Base-by-base conservation (phyloP, 2,329 filamentous ascomycete genomes). In the Leptosphaerulina australis region DNA sequence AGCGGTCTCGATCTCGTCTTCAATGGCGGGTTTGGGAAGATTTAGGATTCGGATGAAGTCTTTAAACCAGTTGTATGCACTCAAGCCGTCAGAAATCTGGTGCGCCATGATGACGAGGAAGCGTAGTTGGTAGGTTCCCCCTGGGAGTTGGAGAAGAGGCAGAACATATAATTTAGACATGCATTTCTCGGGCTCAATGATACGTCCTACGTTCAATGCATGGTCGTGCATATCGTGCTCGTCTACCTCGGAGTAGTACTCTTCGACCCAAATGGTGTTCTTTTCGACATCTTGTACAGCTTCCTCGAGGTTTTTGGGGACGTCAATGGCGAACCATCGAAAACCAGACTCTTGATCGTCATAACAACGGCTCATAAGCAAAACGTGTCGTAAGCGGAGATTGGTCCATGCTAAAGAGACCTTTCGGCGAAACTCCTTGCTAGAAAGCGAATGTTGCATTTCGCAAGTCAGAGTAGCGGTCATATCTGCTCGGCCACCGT, bases 401-500 rank as follows among this genome's bases (percentile, higher is more conserved):
- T 61, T 60, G 5, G 73, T 57, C 75, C 76, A 78, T 1, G 74
- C 74, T 3, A 74, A 57, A 3, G 69, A 51, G 6, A 78, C 69
- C 26, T 69, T 58, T 36, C 64, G 46, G 4, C 71, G 66, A 2
- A 77, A 60, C 2, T 67, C 61, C 7, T 60, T 48, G n/a, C 52
- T 51, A 1, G 51, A 52, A 4, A 77, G 59, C 0, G 30, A 55
- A 28, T 71, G 69, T n/a, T 59, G 56, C 22, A 75, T 57, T 10
- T 72, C 68, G 12, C 77, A 44, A 1, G 69, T 70, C 8, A 78
- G 60, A 2, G 70, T 59, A 2, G 66, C 64, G 12, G 71, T 76
- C 52, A 79, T 70, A 44, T 79, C 77, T 15, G 77, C 77, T 43
- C 76, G 65, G 5, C 77, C 77, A 46, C 76, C 75, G 40, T 67